phyloP scores from a whole-genome alignment of 2,329 filamentous ascomycete genomes.

The Ophiostoma triangulosporum region DNA sequence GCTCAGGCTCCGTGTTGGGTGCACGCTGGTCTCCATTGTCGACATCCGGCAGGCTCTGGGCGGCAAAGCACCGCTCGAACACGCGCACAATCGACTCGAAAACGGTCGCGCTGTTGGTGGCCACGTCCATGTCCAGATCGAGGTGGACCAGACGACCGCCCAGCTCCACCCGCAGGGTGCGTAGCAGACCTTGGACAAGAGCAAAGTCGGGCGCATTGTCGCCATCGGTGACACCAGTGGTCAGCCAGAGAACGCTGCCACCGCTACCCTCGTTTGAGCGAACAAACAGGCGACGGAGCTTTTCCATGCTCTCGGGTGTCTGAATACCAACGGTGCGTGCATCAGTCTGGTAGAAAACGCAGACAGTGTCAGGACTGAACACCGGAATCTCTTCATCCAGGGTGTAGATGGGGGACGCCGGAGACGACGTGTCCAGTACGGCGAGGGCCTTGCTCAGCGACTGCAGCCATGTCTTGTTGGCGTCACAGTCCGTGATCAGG shows the following conservation, averaged over 20 bases:
- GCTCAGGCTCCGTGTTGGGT: constrained; percentile 4
- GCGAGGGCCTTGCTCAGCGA: neutral
- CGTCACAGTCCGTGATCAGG: constrained; percentile 9
- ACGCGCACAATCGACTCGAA: neutral
- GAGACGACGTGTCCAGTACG: neutral
- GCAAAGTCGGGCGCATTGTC: constrained; percentile 17
- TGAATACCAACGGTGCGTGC: constrained; percentile 10
- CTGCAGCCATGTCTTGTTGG: constrained; percentile 9
- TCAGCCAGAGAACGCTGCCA: constrained; percentile 22
- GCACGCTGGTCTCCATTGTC: neutral
- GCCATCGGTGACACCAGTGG: constrained; percentile 16
- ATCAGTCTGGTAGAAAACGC: constrained; percentile 12
- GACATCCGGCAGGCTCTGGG: neutral
- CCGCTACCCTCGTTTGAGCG: constrained; percentile 7
- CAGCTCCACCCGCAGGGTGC: constrained; percentile 20
- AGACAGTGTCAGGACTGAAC: neutral
- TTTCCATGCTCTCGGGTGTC: constrained; percentile 16
- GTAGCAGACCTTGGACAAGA: constrained; percentile 21
- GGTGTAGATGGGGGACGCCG: constrained; percentile 1
- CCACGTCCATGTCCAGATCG: constrained; percentile 17
- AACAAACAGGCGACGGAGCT: constrained; percentile 17
- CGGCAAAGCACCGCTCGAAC: constrained; percentile 5
- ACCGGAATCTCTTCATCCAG: constrained; percentile 1
- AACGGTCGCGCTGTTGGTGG: constrained; percentile 9
- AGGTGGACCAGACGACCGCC: constrained; percentile 12